Percentiles rank a stretch among this genome's conserved stretches.
These are phyloP conservation scores for Coccomyxa sp. DNA, from an alignment of 139 green algal species.

Conservation along the genomic window DNA sequence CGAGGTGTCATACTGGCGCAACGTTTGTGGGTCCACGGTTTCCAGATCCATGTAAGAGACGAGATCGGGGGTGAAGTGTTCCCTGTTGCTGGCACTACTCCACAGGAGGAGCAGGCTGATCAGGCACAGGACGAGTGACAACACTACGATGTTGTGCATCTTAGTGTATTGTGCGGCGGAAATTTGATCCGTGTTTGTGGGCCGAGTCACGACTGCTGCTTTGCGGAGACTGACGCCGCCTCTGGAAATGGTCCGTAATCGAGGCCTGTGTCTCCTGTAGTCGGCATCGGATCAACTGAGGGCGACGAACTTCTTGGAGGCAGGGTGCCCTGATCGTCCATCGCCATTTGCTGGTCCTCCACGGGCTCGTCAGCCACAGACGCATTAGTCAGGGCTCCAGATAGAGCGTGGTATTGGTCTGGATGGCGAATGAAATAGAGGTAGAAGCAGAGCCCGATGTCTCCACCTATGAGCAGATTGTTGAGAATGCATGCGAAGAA, in stretches of 20 bases:
- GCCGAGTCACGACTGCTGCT: not conserved
- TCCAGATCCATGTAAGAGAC: conserved; percentile 1
- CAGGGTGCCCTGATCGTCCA: not conserved
- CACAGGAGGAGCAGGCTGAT: not conserved
- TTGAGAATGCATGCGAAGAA: not conserved
- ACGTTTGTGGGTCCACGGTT: not conserved
- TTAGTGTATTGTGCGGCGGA: not conserved
- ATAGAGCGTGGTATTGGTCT: not conserved
- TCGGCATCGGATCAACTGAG: not conserved
- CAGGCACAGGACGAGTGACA: not conserved
- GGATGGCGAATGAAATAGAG: not conserved
- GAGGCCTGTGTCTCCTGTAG: not conserved
- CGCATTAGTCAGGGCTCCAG: not conserved
- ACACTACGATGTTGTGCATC: conserved; percentile 1
- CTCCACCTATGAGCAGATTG: not conserved
- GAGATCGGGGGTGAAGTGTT: not conserved
- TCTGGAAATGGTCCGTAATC: not conserved
- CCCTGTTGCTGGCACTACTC: not conserved
- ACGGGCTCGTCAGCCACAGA: not conserved
- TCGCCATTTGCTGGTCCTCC: not conserved
- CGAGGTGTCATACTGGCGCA: not conserved
- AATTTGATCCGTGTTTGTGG: not conserved
- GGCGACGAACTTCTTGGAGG: not conserved
- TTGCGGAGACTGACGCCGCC: not conserved
- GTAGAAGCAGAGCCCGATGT: not conserved